A percentile compares a stretch with the other conserved stretches of the same genome.
Conservation (phyloP, 2,329 filamentous ascomycete genomes). For the Monosporascus sp. region DNA sequence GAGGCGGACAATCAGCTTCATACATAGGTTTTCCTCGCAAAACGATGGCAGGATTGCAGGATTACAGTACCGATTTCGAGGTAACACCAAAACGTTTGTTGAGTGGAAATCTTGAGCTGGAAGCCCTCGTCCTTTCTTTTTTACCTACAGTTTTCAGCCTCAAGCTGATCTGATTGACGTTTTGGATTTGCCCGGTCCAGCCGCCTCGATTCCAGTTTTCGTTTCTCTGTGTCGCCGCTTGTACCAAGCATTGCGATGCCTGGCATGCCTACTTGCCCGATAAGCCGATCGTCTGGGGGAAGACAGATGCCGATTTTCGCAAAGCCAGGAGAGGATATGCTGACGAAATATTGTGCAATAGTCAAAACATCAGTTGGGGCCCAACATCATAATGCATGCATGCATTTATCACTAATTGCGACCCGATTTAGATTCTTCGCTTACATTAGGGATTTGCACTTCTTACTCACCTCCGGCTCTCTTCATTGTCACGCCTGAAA, state of each 20-base stretch:
- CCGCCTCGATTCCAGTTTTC: no score
- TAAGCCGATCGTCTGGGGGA: not conserved
- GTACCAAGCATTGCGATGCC: no score
- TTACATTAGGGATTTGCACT: no score
- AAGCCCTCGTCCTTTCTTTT: no score
- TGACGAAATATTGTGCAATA: conserved; percentile 20
- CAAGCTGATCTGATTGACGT: not conserved
- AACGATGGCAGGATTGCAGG: not conserved
- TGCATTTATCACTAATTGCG: not conserved
- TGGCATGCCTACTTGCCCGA: not conserved
- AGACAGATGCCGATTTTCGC: not conserved
- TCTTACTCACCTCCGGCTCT: no score
- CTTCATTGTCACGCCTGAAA: no score
- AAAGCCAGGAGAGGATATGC: not conserved
- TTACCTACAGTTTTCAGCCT: not conserved
- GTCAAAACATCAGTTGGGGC: conserved; percentile 9
- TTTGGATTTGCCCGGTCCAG: not conserved
- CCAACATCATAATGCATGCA: not conserved
- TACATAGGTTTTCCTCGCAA: no score
- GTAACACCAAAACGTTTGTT: no score
- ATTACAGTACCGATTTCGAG: not conserved
- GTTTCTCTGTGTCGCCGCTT: no score
- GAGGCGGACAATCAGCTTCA: no score
- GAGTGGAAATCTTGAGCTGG: no score
- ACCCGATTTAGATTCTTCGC: no score